Evolutionary conservation across 495 filamentous ascomycete species (phyloP).

Genomic region (Articulospora tetracladia): DNA sequence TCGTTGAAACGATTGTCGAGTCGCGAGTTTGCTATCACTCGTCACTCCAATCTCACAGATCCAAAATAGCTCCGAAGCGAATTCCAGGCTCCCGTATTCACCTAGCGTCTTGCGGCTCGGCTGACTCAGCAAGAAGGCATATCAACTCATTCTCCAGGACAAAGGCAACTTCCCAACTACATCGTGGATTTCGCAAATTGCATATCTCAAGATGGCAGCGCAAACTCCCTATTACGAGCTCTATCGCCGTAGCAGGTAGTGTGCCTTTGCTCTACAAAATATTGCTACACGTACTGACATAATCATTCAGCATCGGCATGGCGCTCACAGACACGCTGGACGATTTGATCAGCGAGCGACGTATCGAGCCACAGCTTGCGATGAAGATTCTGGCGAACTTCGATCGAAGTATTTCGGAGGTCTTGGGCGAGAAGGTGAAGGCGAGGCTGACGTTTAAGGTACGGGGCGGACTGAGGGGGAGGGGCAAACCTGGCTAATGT

Average conservation of each 20-base stretch:
- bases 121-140: conserved; percentile 10
- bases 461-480: conserved; percentile 20
- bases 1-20: background rate
- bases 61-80: conserved; percentile 1
- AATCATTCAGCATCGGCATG: conserved; percentile 68
- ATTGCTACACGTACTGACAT: conserved; percentile 25
- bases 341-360: conserved; percentile 84
- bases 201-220: conserved; percentile 23
- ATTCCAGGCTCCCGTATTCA: background rate
- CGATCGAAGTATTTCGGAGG: conserved; percentile 83
- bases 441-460: conserved; percentile 95
- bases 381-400: conserved; percentile 97
- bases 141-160: background rate
- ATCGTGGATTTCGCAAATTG: conserved; percentile 10
- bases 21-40: background rate
- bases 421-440: conserved; percentile 87
- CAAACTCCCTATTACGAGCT: conserved; percentile 80
- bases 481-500: conserved; percentile 7
- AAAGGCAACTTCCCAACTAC: conserved; percentile 12
- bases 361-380: conserved; percentile 95
- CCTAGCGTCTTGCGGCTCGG: conserved; percentile 9
- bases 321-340: conserved; percentile 95
- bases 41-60: conserved; percentile 11
- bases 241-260: conserved; percentile 93
- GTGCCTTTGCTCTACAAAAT: conserved; percentile 20